Evolutionary conservation across 202 grass and related monocot species (phyloP).

Genomic region (Carex arenaria): DNA sequence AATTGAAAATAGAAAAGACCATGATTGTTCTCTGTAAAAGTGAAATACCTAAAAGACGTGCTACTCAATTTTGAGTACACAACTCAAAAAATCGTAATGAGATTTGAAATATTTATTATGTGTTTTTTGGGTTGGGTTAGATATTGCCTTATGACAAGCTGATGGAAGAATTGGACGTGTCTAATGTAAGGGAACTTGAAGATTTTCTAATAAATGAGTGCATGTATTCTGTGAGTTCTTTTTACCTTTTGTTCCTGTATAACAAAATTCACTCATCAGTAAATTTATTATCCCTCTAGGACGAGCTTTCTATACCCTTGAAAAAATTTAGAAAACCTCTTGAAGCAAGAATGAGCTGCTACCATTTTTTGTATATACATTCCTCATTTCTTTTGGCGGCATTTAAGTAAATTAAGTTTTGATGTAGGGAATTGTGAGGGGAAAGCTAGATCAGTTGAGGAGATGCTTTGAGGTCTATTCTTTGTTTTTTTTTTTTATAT

Average conservation of each 20-base stretch:
- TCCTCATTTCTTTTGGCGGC: neutral
- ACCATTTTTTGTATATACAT: conserved; percentile 12
- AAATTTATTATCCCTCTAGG: neutral
- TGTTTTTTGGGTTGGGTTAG: conserved; percentile 29
- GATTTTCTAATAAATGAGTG: conserved; percentile 99
- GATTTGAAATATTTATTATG: neutral
- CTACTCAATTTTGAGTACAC: neutral
- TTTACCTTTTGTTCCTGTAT: conserved; percentile 7
- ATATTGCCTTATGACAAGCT: conserved; percentile 90
- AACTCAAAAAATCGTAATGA: neutral
- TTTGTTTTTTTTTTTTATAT: neutral
- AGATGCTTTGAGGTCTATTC: conserved; percentile 84
- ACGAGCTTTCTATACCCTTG: neutral
- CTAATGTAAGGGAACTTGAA: conserved; percentile 95
- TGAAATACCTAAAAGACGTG: neutral
- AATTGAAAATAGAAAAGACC: neutral
- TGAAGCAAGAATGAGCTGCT: conserved; percentile 18
- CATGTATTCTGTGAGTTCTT: conserved; percentile 93
- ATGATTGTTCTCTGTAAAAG: neutral
- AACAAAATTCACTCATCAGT: neutral
- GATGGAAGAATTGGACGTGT: conserved; percentile 96
- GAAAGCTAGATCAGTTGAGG: conserved; percentile 90
- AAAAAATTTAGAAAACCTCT: neutral
- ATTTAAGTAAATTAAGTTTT: neutral
- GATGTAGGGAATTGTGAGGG: conserved; percentile 82